Base-by-base conservation (phyloP, 2,329 filamentous ascomycete species). In the Exophiala sideris region DNA sequence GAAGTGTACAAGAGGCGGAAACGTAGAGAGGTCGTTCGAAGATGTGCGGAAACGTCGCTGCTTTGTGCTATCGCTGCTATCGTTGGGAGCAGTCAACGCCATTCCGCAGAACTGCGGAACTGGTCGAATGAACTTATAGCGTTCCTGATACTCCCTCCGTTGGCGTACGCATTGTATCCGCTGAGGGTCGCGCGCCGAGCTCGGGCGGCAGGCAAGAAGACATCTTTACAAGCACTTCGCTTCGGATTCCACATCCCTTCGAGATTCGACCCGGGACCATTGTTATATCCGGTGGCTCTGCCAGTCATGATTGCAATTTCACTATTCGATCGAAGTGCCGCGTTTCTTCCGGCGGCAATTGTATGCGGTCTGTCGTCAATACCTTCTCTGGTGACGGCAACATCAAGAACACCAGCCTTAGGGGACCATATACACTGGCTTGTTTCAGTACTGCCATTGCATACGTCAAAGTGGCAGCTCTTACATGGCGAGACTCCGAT, bases 261-360 rank as follows among this genome's bases (percentile, higher is more conserved):
- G 3, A 79, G 82, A n/a, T 95, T 96, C 70, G 92, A 97, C 66
- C 91, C 91, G 2, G 92, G 92, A 5, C 89, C 91, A 9, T 78
- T 96, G n/a, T 71, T 96, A 53, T 97, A 96, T 67, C 92, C 92
- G 14, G 80, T 87, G 5, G 72, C 85, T 2, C 78, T 96, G 29
- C 89, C 91, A 1, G 72, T 91, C 12, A 78, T 91, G 42, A 86
- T 94, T 24, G 85, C 91, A 1, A 75, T 94, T 3, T 85, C 91
- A 8, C 77, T 96, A 39, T 82, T 85, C 6, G 76, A 79, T 47
- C 79, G 81, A 45, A 83, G 82, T 42, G 76, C 80, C 2, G 76
- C 78, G 7, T 76, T 84, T 10, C 69, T 96, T 16, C 72, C 95
- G 6, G 85, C 88, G 1, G 96, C 94, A 65, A 81, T 96, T 36